Conservation (phyloP, 1,139 yeast species). For the Suhomyces chickasaworum region DNA sequence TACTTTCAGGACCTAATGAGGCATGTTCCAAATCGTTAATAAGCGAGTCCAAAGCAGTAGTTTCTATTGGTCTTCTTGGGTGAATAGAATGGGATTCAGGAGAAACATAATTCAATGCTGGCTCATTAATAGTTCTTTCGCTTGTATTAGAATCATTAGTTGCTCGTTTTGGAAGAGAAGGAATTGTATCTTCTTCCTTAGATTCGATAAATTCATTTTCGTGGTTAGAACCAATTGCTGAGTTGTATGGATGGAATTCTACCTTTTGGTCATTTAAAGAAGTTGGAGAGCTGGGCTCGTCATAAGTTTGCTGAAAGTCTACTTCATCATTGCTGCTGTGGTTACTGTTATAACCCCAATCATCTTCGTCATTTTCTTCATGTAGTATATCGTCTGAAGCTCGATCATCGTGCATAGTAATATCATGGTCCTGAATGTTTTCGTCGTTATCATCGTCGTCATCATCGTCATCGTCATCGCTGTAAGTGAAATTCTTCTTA, state of each 20-base stretch:
- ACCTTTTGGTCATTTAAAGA: neutral
- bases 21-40: conserved; percentile 38
- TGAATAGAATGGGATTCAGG: neutral
- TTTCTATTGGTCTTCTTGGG: conserved; percentile 13
- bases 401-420: conserved; percentile 6
- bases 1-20: conserved; percentile 19
- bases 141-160: neutral
- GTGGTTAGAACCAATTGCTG: neutral
- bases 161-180: neutral
- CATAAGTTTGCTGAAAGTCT: neutral
- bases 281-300: neutral
- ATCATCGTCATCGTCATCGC: conserved; percentile 18
- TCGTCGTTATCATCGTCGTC: conserved; percentile 27
- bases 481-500: conserved; percentile 18
- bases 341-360: conserved; percentile 33
- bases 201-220: neutral
- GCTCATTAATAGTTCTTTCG: conserved; percentile 3
- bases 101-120: conserved; percentile 8
- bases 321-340: conserved; percentile 24
- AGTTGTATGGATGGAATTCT: neutral
- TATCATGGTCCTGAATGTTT: conserved; percentile 8
- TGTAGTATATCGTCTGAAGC: conserved; percentile 3
- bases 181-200: neutral
- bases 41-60: conserved; percentile 38
- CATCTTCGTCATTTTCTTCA: conserved; percentile 25